phyloP scores from a whole-genome alignment of 371 early-diverging fungal genomes.

The Polyrhizophydium stewartii region DNA sequence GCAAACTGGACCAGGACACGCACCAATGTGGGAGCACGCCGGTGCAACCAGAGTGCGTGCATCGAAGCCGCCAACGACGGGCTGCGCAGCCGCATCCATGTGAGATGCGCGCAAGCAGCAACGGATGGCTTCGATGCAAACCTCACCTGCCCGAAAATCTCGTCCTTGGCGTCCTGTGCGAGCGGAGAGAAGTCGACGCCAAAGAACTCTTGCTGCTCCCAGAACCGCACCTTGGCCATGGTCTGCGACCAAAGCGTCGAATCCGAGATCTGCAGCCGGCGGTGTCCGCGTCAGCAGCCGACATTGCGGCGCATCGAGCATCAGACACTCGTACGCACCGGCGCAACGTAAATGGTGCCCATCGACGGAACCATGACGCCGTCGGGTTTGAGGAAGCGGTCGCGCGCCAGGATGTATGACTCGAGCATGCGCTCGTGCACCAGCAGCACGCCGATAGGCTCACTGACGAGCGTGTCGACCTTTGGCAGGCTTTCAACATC shows the following conservation, averaged over 20 bases:
- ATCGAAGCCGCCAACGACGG: constrained; percentile 93
- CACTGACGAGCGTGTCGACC: constrained; percentile 94
- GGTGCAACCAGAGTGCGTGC: constrained; percentile 74
- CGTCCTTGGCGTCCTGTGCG: constrained; percentile 73
- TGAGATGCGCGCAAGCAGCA: too few relatives aligned
- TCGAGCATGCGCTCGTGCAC: constrained; percentile 86
- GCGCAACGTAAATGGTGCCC: constrained; percentile 85
- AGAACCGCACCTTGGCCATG: constrained; percentile 72
- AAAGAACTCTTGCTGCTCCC: constrained; percentile 82
- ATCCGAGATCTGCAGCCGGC: constrained; percentile 40
- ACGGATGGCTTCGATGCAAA: too few relatives aligned
- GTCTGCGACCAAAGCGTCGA: constrained; percentile 83
- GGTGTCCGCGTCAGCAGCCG: too few relatives aligned
- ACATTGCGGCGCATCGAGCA: constrained; percentile 56
- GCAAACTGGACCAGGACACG: too few relatives aligned
- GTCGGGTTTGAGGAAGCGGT: constrained; percentile 87
- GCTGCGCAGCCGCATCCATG: constrained; percentile 41
- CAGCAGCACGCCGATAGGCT: constrained; percentile 90
- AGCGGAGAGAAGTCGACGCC: constrained; percentile 90
- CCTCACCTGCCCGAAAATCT: constrained; percentile 69
- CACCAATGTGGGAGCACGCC: constrained; percentile 39
- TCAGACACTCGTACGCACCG: constrained; percentile 34
- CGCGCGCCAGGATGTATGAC: constrained; percentile 79
- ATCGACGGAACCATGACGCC: constrained; percentile 88
- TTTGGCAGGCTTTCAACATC: constrained; percentile 52